Evolutionary conservation across 768 basidiomycete species (phyloP).

Genomic region (Boletellus sp.): DNA sequence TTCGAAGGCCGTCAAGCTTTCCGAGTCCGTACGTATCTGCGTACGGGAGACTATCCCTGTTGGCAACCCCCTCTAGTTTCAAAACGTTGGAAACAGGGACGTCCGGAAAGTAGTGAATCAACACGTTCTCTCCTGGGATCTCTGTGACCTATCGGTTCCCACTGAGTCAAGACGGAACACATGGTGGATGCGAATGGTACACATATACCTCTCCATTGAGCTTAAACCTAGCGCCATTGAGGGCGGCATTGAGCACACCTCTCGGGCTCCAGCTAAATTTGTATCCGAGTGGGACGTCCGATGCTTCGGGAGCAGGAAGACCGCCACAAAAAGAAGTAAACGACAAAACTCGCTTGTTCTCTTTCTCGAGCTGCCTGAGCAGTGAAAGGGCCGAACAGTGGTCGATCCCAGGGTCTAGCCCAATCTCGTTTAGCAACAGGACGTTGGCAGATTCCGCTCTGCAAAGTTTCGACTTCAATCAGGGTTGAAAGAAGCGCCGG

Average conservation of each 20-base stretch:
- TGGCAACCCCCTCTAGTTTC: conserved; percentile 79
- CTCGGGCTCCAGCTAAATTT: conserved; percentile 94
- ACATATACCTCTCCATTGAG: conserved; percentile 50
- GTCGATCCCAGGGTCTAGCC: conserved; percentile 86
- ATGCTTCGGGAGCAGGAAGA: conserved; percentile 66
- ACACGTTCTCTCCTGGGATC: conserved; percentile 51
- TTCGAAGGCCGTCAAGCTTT: conserved; percentile 41
- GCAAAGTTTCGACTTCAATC: not conserved
- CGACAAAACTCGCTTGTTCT: conserved; percentile 56
- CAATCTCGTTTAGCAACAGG: conserved; percentile 84
- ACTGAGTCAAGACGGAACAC: not conserved
- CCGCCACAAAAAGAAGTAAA: conserved; percentile 95
- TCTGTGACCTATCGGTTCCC: conserved; percentile 36
- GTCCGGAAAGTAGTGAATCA: conserved; percentile 57
- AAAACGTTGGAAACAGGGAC: conserved; percentile 63
- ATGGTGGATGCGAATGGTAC: not conserved
- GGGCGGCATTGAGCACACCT: conserved; percentile 78
- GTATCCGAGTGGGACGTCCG: conserved; percentile 71
- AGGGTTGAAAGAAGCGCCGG: not conserved
- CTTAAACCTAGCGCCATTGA: conserved; percentile 68
- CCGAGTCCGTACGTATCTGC: conserved; percentile 59
- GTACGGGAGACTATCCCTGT: conserved; percentile 78
- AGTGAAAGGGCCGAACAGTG: conserved; percentile 82
- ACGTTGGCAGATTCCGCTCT: conserved; percentile 64
- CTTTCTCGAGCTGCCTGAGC: conserved; percentile 45